Conservation (phyloP, 192 early-diverging fungal genomes). For the Backusella tuberculispora region DNA sequence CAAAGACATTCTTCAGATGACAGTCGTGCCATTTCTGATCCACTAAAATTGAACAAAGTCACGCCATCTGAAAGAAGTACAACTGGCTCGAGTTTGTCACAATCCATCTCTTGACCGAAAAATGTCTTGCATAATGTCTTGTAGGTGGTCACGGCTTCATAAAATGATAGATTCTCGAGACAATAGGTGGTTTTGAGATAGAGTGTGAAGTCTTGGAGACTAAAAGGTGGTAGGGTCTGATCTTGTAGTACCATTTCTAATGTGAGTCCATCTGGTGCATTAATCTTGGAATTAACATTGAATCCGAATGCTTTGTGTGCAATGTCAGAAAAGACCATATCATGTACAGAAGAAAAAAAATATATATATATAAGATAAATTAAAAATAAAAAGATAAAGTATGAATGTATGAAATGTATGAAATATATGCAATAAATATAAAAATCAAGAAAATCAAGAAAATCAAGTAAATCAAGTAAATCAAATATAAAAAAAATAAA, state of each 20-base stretch:
- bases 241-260: constrained; percentile 31
- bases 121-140: constrained; percentile 17
- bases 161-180: constrained; percentile 47
- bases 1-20: constrained; percentile 15
- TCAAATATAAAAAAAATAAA: too few relatives aligned
- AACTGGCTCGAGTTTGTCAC: neutral
- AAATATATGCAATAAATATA: too few relatives aligned
- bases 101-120: constrained; percentile 18
- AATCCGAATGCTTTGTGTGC: constrained; percentile 11
- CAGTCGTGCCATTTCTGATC: neutral
- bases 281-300: neutral
- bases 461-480: too few relatives aligned
- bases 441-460: too few relatives aligned
- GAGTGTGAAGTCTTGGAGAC: constrained; percentile 36
- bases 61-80: neutral
- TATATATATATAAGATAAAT: too few relatives aligned
- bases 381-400: too few relatives aligned
- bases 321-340: constrained; percentile 11
- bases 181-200: constrained; percentile 42
- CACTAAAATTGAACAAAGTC: neutral
- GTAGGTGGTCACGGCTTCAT: constrained; percentile 35
- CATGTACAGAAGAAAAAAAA: neutral
- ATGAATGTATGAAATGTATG: too few relatives aligned
- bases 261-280: constrained; percentile 23
- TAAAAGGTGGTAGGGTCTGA: constrained; percentile 27